Evolutionary conservation across 129 eudicot genomes (phyloP).

Genomic region (Artemisia argyi): DNA sequence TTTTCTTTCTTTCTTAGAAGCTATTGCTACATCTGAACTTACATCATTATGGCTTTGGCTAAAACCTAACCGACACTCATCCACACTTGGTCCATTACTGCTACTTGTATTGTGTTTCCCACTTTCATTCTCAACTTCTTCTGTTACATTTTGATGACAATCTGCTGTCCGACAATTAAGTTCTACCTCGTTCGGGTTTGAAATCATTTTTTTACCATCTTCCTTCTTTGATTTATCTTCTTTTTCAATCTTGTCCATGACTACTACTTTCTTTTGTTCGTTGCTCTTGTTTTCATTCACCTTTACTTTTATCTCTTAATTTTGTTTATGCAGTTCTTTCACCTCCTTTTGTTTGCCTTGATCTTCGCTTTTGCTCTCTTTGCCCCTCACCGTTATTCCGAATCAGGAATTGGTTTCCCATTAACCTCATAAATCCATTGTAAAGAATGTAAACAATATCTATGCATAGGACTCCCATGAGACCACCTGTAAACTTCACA

Average conservation of each 20-base stretch:
- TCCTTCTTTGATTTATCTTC: too few species aligned
- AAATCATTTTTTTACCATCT: background rate
- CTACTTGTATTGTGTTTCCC: conserved; percentile 1
- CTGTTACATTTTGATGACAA: conserved; percentile 26
- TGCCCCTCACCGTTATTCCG: too few species aligned
- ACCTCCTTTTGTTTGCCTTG: conserved; percentile 8
- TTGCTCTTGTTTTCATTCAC: conserved; percentile 14
- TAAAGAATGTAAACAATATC: too few species aligned
- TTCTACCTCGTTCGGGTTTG: conserved; percentile 12
- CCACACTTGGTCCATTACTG: too few species aligned
- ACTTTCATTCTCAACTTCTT: conserved; percentile 29
- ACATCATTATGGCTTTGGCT: too few species aligned
- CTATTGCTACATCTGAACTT: too few species aligned
- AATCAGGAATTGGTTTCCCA: too few species aligned
- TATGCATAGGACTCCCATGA: too few species aligned
- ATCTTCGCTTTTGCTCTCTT: background rate
- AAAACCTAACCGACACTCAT: too few species aligned
- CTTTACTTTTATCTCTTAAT: conserved; percentile 7
- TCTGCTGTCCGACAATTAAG: conserved; percentile 13
- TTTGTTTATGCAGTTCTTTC: conserved; percentile 16
- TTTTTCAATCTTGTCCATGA: background rate
- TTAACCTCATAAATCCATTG: too few species aligned
- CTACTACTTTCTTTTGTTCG: conserved; percentile 6
- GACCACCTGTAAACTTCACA: too few species aligned
- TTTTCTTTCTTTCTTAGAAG: too few species aligned